Conservation (phyloP, 2,329 filamentous ascomycete species). For the Pseudogymnoascus sp. region DNA sequence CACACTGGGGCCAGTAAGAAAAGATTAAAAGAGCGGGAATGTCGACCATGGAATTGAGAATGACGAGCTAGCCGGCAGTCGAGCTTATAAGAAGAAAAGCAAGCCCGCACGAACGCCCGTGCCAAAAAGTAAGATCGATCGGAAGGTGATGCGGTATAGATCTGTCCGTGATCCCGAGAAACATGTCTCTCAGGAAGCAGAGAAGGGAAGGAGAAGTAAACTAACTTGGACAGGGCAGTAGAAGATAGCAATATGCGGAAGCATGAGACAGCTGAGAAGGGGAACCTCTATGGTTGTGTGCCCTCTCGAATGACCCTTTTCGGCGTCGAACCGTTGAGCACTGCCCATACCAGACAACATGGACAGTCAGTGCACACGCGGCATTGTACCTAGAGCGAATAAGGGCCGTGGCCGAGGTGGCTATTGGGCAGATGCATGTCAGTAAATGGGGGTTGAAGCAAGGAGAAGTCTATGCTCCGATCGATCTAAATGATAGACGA, state of each 20-base stretch:
- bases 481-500: constrained; percentile 3
- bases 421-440: not conserved
- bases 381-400: not conserved
- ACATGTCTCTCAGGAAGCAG: constrained; percentile 8
- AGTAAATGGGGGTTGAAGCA: not conserved
- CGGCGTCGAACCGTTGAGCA: constrained; percentile 2
- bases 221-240: not conserved
- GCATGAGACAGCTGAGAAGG: not conserved
- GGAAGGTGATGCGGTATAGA: not conserved
- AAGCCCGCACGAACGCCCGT: not conserved
- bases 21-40: not conserved
- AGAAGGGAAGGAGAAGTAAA: constrained; percentile 1
- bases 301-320: constrained; percentile 1
- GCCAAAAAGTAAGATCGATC: not conserved
- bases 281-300: not conserved
- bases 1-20: not conserved
- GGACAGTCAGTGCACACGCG: not conserved
- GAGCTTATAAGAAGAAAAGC: not conserved
- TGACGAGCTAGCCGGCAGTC: not conserved
- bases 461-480: not conserved
- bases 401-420: not conserved
- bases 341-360: not conserved
- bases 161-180: constrained; percentile 3
- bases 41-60: not conserved
- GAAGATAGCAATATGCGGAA: constrained; percentile 10